A percentile compares a stretch with the other conserved stretches of the same genome.
These are phyloP conservation scores for Pittosporum tobira DNA, from an alignment of 129 eudicot species.

Conservation along the genomic window DNA sequence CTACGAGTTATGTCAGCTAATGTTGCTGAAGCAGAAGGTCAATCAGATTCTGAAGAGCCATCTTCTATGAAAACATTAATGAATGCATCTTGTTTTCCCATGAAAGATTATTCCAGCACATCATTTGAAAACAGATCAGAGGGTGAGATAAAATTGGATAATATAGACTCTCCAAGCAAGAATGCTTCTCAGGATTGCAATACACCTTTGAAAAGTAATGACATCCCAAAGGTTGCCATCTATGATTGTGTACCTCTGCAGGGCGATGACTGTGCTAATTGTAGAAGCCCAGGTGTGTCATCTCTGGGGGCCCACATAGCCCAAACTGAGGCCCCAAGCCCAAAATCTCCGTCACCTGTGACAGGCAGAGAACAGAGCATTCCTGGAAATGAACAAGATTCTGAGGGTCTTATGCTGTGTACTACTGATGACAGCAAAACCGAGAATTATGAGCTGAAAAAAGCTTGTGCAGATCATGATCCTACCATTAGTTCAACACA, in stretches of 20 bases:
- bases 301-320: slow-evolving; percentile 12
- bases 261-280: slow-evolving; percentile 18
- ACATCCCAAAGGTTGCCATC: slow-evolving; percentile 6
- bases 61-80: slow-evolving; percentile 26
- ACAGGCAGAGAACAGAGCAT: slow-evolving; percentile 13
- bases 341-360: slow-evolving; percentile 18
- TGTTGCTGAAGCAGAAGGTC: slow-evolving; percentile 63
- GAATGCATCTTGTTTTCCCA: slow-evolving; percentile 28
- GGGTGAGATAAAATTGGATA: slow-evolving; percentile 16
- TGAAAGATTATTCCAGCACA: slow-evolving; percentile 16
- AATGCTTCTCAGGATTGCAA: slow-evolving; percentile 17
- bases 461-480: slow-evolving; percentile 21
- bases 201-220: slow-evolving; percentile 13
- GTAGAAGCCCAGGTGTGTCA: slow-evolving; percentile 12
- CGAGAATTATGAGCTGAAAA: slow-evolving; percentile 18
- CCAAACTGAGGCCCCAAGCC: slow-evolving; percentile 18
- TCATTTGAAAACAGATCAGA: slow-evolving; percentile 12
- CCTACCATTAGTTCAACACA: slow-evolving; percentile 17
- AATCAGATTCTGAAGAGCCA: slow-evolving; percentile 28
- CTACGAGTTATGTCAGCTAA: slow-evolving; percentile 96
- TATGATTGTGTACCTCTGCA: slow-evolving; percentile 10
- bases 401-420: slow-evolving; percentile 7
- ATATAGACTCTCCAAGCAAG: slow-evolving; percentile 14
- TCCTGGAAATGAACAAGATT: slow-evolving; percentile 16
- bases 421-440: slow-evolving; percentile 15